Evolutionary conservation across 139 green algal species (phyloP).

Genomic region (Chlamydomonas asymmetrica): DNA sequence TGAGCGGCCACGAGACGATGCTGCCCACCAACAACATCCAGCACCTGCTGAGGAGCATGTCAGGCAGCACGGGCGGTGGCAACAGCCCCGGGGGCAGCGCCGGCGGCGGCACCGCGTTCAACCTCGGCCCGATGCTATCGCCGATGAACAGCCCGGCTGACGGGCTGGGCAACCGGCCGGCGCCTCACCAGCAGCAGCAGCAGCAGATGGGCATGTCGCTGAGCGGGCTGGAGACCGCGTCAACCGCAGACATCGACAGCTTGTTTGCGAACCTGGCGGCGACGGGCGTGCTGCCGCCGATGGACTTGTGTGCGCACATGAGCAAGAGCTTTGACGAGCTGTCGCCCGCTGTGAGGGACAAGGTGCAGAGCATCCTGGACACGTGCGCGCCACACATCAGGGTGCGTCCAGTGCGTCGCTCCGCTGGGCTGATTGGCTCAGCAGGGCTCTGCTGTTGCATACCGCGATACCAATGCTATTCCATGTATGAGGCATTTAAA

Average conservation of each 20-base stretch:
- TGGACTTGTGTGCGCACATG: too few species aligned
- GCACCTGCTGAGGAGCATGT: background rate
- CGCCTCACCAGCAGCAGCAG: background rate
- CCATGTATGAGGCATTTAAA: too few species aligned
- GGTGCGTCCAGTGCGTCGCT: background rate
- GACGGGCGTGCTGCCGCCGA: too few species aligned
- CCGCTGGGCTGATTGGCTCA: background rate
- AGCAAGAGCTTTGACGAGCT: constrained; percentile 21
- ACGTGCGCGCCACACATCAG: constrained; percentile 15
- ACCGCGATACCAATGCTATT: too few species aligned
- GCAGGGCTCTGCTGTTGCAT: too few species aligned
- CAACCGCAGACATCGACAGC: background rate
- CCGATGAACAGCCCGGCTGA: background rate
- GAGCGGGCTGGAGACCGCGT: too few species aligned
- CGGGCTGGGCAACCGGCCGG: too few species aligned
- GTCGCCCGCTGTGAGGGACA: constrained; percentile 5
- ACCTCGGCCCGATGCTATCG: constrained; percentile 15
- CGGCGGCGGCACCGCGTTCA: too few species aligned
- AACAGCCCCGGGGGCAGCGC: too few species aligned
- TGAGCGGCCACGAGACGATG: background rate
- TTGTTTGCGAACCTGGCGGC: background rate
- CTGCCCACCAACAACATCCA: background rate
- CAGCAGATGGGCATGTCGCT: background rate
- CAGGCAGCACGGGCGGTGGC: background rate
- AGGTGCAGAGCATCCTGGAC: constrained; percentile 27